These are phyloP conservation scores for Chrysosporium queenslandicum DNA, from an alignment of 2,329 filamentous ascomycete genomes.

Conservation along the genomic window DNA sequence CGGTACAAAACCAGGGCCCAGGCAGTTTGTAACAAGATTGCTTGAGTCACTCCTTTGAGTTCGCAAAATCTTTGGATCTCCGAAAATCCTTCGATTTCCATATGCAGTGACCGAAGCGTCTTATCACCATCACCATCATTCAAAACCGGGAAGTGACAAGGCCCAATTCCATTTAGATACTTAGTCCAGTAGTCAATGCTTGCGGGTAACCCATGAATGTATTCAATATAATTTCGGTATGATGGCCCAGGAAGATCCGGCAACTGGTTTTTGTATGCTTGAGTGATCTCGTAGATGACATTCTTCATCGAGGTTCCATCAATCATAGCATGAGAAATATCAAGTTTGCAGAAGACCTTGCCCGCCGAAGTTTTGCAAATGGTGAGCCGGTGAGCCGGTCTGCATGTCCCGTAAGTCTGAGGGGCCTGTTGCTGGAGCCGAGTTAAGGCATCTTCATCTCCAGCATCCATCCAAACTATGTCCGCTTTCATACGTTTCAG, in stretches of 20 bases:
- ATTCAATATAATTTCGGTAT: conserved; percentile 12
- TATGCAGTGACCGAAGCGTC: neutral
- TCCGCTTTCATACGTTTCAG: conserved; percentile 20
- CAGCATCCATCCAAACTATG: conserved; percentile 18
- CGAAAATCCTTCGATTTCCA: neutral
- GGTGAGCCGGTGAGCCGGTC: conserved; percentile 38
- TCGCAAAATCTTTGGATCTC: neutral
- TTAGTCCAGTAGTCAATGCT: conserved; percentile 20
- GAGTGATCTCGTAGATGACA: conserved; percentile 31
- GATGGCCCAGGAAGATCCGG: conserved; percentile 15
- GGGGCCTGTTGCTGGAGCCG: conserved; percentile 20
- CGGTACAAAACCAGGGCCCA: conserved; percentile 13
- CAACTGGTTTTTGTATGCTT: conserved; percentile 23
- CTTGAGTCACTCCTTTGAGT: neutral
- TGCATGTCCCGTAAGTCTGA: neutral
- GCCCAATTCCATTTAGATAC: conserved; percentile 19
- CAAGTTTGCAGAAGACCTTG: conserved; percentile 38
- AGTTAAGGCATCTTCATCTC: conserved; percentile 21
- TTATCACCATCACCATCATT: neutral
- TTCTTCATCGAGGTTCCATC: conserved; percentile 39
- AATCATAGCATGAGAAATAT: conserved; percentile 39
- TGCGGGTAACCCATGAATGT: neutral
- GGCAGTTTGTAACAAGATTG: conserved; percentile 46
- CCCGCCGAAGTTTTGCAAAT: conserved; percentile 34
- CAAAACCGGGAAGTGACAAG: conserved; percentile 16